Conservation (phyloP, 768 basidiomycete genomes). For the Serendipita vermifera region DNA sequence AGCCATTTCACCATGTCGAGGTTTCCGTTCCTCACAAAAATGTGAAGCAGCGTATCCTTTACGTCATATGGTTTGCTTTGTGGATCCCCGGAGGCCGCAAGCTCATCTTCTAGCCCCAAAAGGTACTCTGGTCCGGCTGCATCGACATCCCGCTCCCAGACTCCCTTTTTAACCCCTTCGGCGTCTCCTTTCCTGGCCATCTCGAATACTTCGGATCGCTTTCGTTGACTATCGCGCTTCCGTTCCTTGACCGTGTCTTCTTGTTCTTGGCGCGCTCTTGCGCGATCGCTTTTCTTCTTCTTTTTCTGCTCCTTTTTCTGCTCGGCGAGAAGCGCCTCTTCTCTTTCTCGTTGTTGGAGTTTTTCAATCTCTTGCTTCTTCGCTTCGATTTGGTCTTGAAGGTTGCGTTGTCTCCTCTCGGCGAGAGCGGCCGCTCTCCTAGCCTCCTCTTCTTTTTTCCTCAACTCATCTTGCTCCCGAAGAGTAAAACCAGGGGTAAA, state of each 20-base stretch:
- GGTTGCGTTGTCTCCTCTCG: too few species aligned
- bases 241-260: constrained; percentile 32
- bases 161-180: constrained; percentile 43
- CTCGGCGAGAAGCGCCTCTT: too few species aligned
- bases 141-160: constrained; percentile 60
- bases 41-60: constrained; percentile 58
- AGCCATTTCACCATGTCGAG: constrained; percentile 52
- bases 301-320: constrained; percentile 40
- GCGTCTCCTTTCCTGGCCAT: constrained; percentile 47
- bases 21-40: constrained; percentile 45
- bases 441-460: constrained; percentile 35
- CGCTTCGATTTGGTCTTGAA: constrained; percentile 39
- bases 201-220: constrained; percentile 53
- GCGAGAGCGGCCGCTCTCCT: constrained; percentile 34
- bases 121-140: constrained; percentile 59
- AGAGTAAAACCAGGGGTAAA: too few species aligned
- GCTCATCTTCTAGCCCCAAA: constrained; percentile 33
- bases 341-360: constrained; percentile 12
- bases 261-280: constrained; percentile 27
- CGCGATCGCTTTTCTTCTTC: constrained; percentile 38
- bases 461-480: too few species aligned
- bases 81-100: constrained; percentile 27
- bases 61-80: constrained; percentile 36
- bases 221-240: constrained; percentile 35
- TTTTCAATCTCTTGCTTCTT: constrained; percentile 36